Evolutionary conservation across 129 eudicot genomes (phyloP).

Genomic region (Calendula officinalis): DNA sequence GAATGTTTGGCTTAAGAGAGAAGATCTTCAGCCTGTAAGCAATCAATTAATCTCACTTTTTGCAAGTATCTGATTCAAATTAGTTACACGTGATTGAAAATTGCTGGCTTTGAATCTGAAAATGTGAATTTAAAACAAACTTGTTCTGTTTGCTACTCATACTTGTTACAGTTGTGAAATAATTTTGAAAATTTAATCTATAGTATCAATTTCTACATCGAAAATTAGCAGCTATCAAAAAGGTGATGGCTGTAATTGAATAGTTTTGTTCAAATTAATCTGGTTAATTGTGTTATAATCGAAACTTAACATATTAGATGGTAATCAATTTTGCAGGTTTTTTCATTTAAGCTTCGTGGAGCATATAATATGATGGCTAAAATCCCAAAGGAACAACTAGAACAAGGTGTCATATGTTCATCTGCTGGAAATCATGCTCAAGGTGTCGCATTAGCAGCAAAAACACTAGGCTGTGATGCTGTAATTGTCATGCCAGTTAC

Average conservation of each 20-base stretch:
- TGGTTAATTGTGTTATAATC: neutral
- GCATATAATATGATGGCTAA: slow-evolving; percentile 98
- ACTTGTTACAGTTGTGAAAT: neutral
- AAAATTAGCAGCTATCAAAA: neutral
- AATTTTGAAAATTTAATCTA: no score
- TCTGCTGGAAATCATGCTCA: slow-evolving; percentile 95
- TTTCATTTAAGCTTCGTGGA: slow-evolving; percentile 86
- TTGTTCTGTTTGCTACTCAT: neutral
- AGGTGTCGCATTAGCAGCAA: slow-evolving; percentile 83
- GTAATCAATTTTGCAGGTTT: slow-evolving; percentile 47
- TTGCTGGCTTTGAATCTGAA: neutral
- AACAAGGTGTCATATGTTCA: slow-evolving; percentile 77
- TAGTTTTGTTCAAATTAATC: neutral
- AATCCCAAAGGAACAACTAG: slow-evolving; percentile 67
- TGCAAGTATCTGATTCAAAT: neutral
- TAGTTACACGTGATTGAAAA: neutral
- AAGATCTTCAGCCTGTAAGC: slow-evolving; percentile 74
- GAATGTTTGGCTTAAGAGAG: slow-evolving; percentile 71
- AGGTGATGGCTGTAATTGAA: neutral
- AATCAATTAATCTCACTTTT: neutral
- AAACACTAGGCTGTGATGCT: slow-evolving; percentile 68
- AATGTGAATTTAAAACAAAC: neutral
- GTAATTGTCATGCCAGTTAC: slow-evolving; percentile 93
- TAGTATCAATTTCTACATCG: neutral
- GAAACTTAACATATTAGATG: neutral